Conservation (phyloP, 2,329 filamentous ascomycete genomes). For the Epichloe uncinata region DNA sequence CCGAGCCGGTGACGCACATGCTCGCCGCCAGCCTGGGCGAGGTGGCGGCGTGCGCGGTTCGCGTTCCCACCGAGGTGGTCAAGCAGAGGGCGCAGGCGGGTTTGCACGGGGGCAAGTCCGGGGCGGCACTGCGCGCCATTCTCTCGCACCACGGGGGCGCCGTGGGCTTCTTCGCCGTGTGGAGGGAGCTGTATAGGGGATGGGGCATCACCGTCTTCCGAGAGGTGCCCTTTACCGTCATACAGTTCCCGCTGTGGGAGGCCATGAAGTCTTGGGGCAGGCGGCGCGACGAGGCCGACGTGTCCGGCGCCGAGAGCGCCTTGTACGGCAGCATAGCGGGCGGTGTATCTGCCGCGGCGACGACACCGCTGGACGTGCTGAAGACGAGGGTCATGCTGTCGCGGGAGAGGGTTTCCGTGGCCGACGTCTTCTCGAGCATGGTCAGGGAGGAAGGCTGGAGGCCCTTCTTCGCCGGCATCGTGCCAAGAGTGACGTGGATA, state of each 20-base stretch:
- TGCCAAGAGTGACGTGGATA: constrained; percentile 86
- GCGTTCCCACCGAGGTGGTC: constrained; percentile 91
- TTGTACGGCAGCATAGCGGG: constrained; percentile 75
- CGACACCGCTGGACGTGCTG: constrained; percentile 87
- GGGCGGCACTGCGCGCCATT: constrained; percentile 57
- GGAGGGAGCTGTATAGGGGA: constrained; percentile 79
- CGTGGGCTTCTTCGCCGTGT: constrained; percentile 44
- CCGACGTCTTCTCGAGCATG: constrained; percentile 49
- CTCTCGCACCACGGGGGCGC: constrained; percentile 30
- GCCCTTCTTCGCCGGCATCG: constrained; percentile 64
- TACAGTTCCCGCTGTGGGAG: constrained; percentile 98
- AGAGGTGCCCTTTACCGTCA: constrained; percentile 92
- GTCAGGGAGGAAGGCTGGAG: constrained; percentile 47
- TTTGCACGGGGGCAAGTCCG: constrained; percentile 58
- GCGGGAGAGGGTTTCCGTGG: constrained; percentile 47
- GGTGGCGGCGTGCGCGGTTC: constrained; percentile 78
- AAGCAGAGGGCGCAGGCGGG: constrained; percentile 93
- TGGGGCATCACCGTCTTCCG: constrained; percentile 87
- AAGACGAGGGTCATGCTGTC: constrained; percentile 96
- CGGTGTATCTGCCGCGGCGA: constrained; percentile 72
- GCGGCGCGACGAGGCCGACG: constrained; percentile 18
- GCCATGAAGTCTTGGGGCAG: constrained; percentile 59
- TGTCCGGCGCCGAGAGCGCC: constrained; percentile 67
- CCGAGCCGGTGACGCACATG: constrained; percentile 53
- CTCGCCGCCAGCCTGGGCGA: constrained; percentile 75